Conservation (phyloP, 2,329 filamentous ascomycete genomes). For the Neurospora sp. region DNA sequence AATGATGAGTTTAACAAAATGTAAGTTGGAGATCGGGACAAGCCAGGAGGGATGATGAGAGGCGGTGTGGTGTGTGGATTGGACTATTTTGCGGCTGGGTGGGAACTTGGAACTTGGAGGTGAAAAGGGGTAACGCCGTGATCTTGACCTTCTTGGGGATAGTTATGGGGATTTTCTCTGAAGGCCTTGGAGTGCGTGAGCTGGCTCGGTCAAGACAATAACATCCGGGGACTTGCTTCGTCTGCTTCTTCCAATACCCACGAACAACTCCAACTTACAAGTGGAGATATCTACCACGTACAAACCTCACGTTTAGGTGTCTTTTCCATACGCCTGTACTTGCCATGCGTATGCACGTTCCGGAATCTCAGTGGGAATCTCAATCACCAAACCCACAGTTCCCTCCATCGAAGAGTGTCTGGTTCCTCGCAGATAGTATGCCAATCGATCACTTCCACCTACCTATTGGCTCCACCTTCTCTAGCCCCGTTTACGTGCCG, state of each 20-base stretch:
- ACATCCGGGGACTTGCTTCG: background rate
- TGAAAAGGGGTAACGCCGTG: background rate
- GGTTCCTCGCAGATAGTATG: background rate
- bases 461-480: background rate
- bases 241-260: background rate
- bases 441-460: background rate
- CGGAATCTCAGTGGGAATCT: too few species aligned
- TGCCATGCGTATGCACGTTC: too few species aligned
- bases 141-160: background rate
- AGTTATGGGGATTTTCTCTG: background rate
- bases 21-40: background rate
- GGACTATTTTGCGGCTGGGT: too few species aligned
- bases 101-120: background rate
- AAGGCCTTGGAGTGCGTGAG: background rate
- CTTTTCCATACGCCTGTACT: background rate
- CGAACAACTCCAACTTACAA: background rate
- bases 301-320: background rate
- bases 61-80: background rate
- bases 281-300: background rate
- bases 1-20: constrained; percentile 26
- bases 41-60: background rate
- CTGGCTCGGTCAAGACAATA: background rate
- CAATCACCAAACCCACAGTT: background rate
- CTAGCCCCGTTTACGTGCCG: background rate
- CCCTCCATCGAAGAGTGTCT: background rate